phyloP scores from a whole-genome alignment of 257 asterid genomes.

The Parsonsia alboflavescens region DNA sequence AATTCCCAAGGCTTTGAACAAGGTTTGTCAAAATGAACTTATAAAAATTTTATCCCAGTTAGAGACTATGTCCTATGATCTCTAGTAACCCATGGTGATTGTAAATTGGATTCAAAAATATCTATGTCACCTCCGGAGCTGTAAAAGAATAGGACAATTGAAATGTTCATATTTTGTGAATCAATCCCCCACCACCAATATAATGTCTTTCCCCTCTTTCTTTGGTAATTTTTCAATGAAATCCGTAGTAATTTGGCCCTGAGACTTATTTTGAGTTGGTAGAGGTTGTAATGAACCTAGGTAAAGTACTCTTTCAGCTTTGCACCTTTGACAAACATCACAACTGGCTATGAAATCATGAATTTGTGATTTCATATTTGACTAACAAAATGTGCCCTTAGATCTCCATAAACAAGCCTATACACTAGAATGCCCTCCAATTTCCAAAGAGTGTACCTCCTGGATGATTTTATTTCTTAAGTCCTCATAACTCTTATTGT shows the following conservation, averaged over 20 bases:
- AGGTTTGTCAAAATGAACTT: neutral
- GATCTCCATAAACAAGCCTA: too few species aligned
- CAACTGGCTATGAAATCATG: neutral
- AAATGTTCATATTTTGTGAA: neutral
- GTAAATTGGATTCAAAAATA: neutral
- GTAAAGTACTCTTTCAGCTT: neutral
- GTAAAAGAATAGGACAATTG: neutral
- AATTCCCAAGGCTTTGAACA: neutral
- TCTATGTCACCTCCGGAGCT: neutral
- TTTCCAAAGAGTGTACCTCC: too few species aligned
- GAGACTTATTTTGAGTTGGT: rapidly evolving
- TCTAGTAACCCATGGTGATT: neutral
- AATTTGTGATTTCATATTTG: neutral
- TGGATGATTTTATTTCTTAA: too few species aligned
- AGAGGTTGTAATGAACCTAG: neutral
- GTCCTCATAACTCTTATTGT: too few species aligned
- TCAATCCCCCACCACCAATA: neutral
- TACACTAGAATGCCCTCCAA: too few species aligned
- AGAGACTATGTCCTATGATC: neutral
- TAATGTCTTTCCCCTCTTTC: too few species aligned
- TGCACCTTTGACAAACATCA: neutral
- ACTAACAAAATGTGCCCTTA: neutral
- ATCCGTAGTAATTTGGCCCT: neutral
- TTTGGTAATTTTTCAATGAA: neutral
- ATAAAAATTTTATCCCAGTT: neutral